Evolutionary conservation across 2,329 filamentous ascomycete species (phyloP).

Genomic region (Hymenotorrendiella dingleyae): DNA sequence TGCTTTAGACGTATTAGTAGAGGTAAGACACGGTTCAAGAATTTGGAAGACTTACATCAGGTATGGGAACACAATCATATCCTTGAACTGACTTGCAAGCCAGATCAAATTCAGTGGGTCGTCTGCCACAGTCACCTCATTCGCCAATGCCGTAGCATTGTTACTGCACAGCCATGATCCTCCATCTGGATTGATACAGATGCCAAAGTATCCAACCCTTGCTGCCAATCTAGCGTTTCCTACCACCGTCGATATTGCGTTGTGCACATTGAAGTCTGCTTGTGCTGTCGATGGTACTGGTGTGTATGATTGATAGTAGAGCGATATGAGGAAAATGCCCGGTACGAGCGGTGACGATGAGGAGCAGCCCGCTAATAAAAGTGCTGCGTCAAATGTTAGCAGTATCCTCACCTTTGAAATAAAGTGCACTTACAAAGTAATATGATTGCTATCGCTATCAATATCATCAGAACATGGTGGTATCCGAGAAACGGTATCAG

Average conservation of each 20-base stretch:
- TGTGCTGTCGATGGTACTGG: constrained; percentile 79
- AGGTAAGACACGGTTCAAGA: neutral
- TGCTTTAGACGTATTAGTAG: constrained; percentile 45
- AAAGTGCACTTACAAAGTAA: constrained; percentile 68
- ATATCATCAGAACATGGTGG: constrained; percentile 91
- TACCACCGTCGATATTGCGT: constrained; percentile 85
- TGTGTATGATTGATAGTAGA: constrained; percentile 83
- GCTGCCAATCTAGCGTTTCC: constrained; percentile 79
- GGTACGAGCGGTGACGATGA: constrained; percentile 94
- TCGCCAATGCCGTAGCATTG: constrained; percentile 89
- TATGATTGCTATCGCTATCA: constrained; percentile 91
- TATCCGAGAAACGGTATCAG: constrained; percentile 66
- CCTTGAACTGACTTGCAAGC: constrained; percentile 95
- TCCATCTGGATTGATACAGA: constrained; percentile 88
- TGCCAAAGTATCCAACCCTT: constrained; percentile 94
- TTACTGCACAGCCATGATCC: constrained; percentile 93
- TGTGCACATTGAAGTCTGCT: constrained; percentile 81
- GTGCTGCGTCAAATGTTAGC: constrained; percentile 48
- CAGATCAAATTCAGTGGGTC: constrained; percentile 96
- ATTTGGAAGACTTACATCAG: constrained; percentile 61
- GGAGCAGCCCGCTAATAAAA: constrained; percentile 89
- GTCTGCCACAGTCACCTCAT: constrained; percentile 83
- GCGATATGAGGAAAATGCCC: constrained; percentile 93
- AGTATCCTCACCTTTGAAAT: constrained; percentile 13
- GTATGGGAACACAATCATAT: constrained; percentile 97